Percentiles rank a stretch among this genome's conserved stretches.
Evolutionary conservation across 2,329 filamentous ascomycete species (phyloP).

Genomic region (Paradendryphiella salina): DNA sequence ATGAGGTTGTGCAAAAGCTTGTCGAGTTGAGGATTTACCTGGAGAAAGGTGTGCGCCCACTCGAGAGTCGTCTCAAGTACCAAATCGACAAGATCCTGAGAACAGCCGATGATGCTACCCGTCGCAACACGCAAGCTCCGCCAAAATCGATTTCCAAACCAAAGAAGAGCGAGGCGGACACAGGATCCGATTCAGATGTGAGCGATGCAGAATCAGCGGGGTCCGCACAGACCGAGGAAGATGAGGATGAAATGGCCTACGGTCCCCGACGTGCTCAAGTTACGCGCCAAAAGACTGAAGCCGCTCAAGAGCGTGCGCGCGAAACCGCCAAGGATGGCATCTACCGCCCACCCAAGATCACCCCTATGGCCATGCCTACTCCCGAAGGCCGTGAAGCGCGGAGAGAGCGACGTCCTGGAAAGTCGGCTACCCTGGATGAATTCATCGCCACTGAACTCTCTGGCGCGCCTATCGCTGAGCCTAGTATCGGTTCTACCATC

Average conservation of each 20-base stretch:
- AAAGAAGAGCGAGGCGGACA: conserved; percentile 44
- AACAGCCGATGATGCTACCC: conserved; percentile 71
- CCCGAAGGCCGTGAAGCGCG: conserved; percentile 64
- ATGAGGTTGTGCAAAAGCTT: conserved; percentile 80
- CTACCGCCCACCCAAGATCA: conserved; percentile 87
- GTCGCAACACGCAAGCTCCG: conserved; percentile 34
- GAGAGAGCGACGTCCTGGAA: conserved; percentile 63
- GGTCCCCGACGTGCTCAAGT: conserved; percentile 62
- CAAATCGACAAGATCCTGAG: conserved; percentile 94
- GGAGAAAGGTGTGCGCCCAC: conserved; percentile 85
- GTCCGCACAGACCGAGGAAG: conserved; percentile 36
- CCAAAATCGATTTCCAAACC: conserved; percentile 21
- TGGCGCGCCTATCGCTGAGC: conserved; percentile 76
- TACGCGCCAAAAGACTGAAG: conserved; percentile 32
- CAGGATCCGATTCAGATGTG: conserved; percentile 49
- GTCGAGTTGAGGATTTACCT: conserved; percentile 89
- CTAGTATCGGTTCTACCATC: conserved; percentile 91
- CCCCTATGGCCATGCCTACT: conserved; percentile 80
- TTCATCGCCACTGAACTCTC: conserved; percentile 87
- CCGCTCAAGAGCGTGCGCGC: conserved; percentile 23
- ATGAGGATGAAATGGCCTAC: conserved; percentile 64
- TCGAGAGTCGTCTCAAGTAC: conserved; percentile 90
- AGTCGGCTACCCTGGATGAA: conserved; percentile 87
- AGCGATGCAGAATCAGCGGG: conserved; percentile 42
- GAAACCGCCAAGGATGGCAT: conserved; percentile 63